These are phyloP conservation scores for Massariosphaeria phaeospora DNA, from an alignment of 495 filamentous ascomycete genomes.

Conservation along the genomic window DNA sequence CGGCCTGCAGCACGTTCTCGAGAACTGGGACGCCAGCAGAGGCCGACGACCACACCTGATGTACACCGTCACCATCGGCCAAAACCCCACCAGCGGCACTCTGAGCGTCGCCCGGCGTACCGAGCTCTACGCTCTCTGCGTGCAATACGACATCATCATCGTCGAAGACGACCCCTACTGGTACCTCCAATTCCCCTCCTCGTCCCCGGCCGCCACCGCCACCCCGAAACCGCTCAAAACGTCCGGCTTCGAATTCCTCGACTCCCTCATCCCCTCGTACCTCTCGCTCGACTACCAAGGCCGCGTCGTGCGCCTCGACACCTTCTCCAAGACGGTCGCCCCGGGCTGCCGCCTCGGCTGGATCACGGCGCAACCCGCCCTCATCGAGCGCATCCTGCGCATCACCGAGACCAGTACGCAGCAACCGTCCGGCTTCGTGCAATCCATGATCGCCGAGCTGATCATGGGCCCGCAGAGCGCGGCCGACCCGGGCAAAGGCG, in stretches of 20 bases:
- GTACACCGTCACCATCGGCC: conserved; percentile 88
- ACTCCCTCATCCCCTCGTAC: conserved; percentile 75
- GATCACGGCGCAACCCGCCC: conserved; percentile 57
- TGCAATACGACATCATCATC: conserved; percentile 83
- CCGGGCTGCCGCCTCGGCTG: conserved; percentile 46
- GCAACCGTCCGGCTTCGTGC: conserved; percentile 83
- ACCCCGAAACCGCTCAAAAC: conserved; percentile 44
- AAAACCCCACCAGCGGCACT: conserved; percentile 81
- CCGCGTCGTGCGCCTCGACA: conserved; percentile 63
- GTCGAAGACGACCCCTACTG: conserved; percentile 96
- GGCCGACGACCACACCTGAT: conserved; percentile 76
- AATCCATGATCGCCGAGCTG: conserved; percentile 70
- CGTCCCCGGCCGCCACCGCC: conserved; percentile 23
- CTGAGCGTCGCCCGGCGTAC: conserved; percentile 64
- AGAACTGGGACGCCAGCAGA: conserved; percentile 69
- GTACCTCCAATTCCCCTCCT: conserved; percentile 79
- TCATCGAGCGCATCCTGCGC: conserved; percentile 67
- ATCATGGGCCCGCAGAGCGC: conserved; percentile 61
- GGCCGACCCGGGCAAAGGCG: conserved; percentile 38
- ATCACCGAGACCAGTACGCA: conserved; percentile 73
- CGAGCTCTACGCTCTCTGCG: conserved; percentile 75
- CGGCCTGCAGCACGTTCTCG: conserved; percentile 69
- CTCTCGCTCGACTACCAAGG: conserved; percentile 71
- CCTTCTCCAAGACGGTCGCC: conserved; percentile 46
- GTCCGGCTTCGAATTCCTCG: conserved; percentile 71